Evolutionary conservation across 2,329 filamentous ascomycete genomes (phyloP), one percentile per base, ranked within the genome.

Genomic region (Epichloe gansuensis): DNA sequence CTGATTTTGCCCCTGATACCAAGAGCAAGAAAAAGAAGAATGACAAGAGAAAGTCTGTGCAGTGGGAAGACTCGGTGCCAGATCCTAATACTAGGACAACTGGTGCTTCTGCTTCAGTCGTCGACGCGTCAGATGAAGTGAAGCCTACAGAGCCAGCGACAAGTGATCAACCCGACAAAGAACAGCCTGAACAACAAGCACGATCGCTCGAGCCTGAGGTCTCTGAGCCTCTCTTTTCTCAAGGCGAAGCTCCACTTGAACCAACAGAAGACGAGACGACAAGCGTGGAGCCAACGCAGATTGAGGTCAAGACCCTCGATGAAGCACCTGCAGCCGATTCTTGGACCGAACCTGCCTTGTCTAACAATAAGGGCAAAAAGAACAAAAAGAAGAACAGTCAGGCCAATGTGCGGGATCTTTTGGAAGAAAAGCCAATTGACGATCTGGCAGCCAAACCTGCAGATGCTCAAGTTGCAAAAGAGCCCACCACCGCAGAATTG

Each of bases 191-290:
- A 50, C 11, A 50, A n/a, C 17, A 57, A 54, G 12, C 46, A 36
- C 21, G 23, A 48, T 7, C 40, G 23, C 9, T 49, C 42, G 5
- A 45, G 46, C 21, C 63, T 3, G 55, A 62, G 36, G 35, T 61
- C 15, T 66, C 65, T 12, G 64, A 66, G 52, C 61, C 61, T 9
- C 54, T 67, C 9, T 66, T 66, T 43, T 61, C 63, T 5, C 65
- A 68, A 49, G 60, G 54, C n/a, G 60, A 64, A 25, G 47, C 42
- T 15, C 57, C 59, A 15, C 15, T 58, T 21, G 59, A 63, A 23
- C 53, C 58, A 35, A 61, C 61, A 3, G 62, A 66, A 51, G 55
- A 55, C 34, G 54, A 49, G 15, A 47, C 55, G n/a, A 52, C 54
- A 21, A 59, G 54, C 15, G 36, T 53, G 17, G 58, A 61, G 25